These are phyloP conservation scores for Cyberlindnera euphorbiiphila DNA, from an alignment of 805 yeast genomes.

Conservation along the genomic window DNA sequence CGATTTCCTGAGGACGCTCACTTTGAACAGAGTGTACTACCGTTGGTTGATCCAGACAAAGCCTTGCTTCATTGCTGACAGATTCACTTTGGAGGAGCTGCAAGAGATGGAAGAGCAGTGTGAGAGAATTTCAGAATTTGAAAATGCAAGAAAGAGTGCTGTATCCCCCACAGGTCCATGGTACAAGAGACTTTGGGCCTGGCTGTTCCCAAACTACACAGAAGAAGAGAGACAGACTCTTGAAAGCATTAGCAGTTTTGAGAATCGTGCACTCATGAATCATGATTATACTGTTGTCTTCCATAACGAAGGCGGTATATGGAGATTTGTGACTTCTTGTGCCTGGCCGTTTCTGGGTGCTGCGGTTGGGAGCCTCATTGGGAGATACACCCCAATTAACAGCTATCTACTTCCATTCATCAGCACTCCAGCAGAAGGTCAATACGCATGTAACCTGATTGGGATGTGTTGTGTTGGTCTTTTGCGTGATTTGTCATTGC, in stretches of 20 bases:
- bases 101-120: slow-evolving; percentile 2
- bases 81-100: slow-evolving; percentile 4
- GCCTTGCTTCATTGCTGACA: slow-evolving; percentile 33
- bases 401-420: slow-evolving; percentile 20
- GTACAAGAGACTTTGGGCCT: slow-evolving; percentile 5
- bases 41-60: slow-evolving; percentile 31
- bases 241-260: not conserved
- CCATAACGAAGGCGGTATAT: not conserved
- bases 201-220: slow-evolving; percentile 7
- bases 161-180: not conserved
- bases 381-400: slow-evolving; percentile 25
- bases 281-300: slow-evolving; percentile 7
- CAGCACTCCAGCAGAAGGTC: slow-evolving; percentile 36
- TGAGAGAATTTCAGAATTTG: not conserved
- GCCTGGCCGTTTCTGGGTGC: slow-evolving; percentile 9
- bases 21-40: slow-evolving; percentile 34
- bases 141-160: not conserved
- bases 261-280: not conserved
- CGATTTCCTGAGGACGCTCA: slow-evolving; percentile 17
- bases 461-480: slow-evolving; percentile 32
- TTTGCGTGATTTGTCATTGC: slow-evolving; percentile 31
- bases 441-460: slow-evolving; percentile 32
- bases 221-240: slow-evolving; percentile 3
- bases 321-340: slow-evolving; percentile 4
- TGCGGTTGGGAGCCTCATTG: too few relatives aligned